These are phyloP conservation scores for Brettanomyces anomalus DNA, from an alignment of 805 yeast species.

Conservation along the genomic window DNA sequence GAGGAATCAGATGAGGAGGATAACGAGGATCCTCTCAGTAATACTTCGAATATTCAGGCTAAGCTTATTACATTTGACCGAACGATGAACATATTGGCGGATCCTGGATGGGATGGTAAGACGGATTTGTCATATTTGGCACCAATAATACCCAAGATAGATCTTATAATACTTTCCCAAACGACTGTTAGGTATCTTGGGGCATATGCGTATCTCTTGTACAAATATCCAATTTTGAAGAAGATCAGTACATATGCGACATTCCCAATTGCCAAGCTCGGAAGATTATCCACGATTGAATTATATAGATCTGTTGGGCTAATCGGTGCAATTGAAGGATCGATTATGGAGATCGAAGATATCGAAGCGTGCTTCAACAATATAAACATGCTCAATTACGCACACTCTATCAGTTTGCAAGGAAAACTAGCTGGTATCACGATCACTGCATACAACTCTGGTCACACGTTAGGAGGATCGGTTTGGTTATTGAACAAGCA, in stretches of 20 bases:
- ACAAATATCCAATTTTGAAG: conserved; percentile 48
- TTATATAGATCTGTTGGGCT: conserved; percentile 64
- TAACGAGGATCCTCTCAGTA: conserved; percentile 3
- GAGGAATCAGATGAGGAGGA: conserved; percentile 8
- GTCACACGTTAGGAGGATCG: conserved; percentile 90
- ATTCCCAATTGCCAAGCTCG: conserved; percentile 80
- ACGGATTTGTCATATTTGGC: conserved; percentile 34
- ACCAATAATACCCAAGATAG: conserved; percentile 37
- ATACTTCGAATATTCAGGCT: conserved; percentile 14
- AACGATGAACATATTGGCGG: conserved; percentile 49
- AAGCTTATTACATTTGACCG: conserved; percentile 48
- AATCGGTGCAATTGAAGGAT: conserved; percentile 58
- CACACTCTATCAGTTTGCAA: conserved; percentile 60
- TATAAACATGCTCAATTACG: conserved; percentile 60
- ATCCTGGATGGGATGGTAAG: conserved; percentile 67
- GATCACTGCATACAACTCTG: conserved; percentile 81
- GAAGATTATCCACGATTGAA: conserved; percentile 80
- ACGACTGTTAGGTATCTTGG: conserved; percentile 74
- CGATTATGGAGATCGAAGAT: conserved; percentile 56
- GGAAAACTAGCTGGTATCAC: conserved; percentile 52
- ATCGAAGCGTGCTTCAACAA: conserved; percentile 75
- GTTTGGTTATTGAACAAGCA: conserved; percentile 67
- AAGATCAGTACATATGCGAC: conserved; percentile 78
- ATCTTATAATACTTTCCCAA: conserved; percentile 76
- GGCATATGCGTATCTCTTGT: conserved; percentile 62